phyloP scores from a whole-genome alignment of 805 yeast genomes.

The Pichia paraexigua region DNA sequence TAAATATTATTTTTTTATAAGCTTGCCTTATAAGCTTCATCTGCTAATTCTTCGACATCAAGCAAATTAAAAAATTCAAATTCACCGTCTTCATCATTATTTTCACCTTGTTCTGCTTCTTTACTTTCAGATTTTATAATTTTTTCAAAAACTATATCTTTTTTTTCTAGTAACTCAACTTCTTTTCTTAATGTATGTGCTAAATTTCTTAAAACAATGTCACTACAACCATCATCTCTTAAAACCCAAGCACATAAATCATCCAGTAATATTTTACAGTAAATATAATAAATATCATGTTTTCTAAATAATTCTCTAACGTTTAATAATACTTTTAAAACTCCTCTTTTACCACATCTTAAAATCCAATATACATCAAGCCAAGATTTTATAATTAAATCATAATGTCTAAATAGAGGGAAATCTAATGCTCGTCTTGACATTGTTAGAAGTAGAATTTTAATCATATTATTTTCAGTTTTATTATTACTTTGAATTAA shows the following conservation, averaged over 20 bases:
- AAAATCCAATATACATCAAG: constrained; percentile 60
- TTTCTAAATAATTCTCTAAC: constrained; percentile 67
- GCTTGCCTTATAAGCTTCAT: constrained; percentile 31
- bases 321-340: constrained; percentile 52
- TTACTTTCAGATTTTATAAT: constrained; percentile 30
- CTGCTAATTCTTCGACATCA: constrained; percentile 56
- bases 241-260: constrained; percentile 74
- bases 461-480: constrained; percentile 34
- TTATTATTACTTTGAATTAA: constrained; percentile 31
- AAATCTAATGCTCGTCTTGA: constrained; percentile 67
- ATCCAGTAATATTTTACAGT: constrained; percentile 66
- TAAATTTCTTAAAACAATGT: constrained; percentile 48
- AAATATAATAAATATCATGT: constrained; percentile 80
- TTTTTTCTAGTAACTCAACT: constrained; percentile 30
- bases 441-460: constrained; percentile 50
- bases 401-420: constrained; percentile 72
- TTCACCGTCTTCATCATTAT: constrained; percentile 29
- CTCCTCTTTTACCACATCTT: constrained; percentile 58
- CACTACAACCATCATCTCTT: constrained; percentile 46
- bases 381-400: constrained; percentile 57
- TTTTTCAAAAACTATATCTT: constrained; percentile 51
- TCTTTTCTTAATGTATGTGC: constrained; percentile 57
- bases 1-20: not conserved
- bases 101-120: constrained; percentile 21
- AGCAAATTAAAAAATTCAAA: constrained; percentile 38